Base-by-base conservation (phyloP, 768 basidiomycete species). In the Leccinum subgranulosum region DNA sequence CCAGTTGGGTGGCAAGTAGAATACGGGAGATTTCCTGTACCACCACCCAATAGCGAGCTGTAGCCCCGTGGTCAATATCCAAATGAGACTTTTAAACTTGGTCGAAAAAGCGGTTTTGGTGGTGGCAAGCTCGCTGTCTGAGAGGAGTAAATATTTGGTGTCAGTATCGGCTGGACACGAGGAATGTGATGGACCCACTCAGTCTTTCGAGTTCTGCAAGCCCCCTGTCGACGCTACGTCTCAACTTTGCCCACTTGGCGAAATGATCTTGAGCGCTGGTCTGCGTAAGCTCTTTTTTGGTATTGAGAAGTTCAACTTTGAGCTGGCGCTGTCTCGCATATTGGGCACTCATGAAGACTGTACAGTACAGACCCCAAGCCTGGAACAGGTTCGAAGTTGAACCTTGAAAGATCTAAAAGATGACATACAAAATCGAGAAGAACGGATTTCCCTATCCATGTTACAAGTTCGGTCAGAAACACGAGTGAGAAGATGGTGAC, bases 201-300 rank as follows among this genome's bases (percentile, higher is more conserved):
- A 94, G 80, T 72, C 87, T 89, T 77, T 98, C 95, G 4, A 98
- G 79, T 55, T 99, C 94, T 41, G 85, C 83, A 17, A 97, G 73
- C 19, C 89, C 92, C 74, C 96, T 98, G 76, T 98, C 96, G 47
- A 98, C 84, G 64, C 83, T 92, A 63, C 97, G 76, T 65, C 90
- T 77, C 68, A 98, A 75, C 76, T 94, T 94, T 49, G 96, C 96
- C 96, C 97, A 98, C 75, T 94, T 98, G 19, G 94, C 92, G 70
- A 99, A 99, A 68, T 98, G 92, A 68, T 98, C 95, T 70, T 98
- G 97, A 17, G 94, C 90, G 65, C 91, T 94, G 33, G 94, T 98
- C 69, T 86, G 85, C 60, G 88, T 72, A 3, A 98, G 84, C 69
- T 98, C 93, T 25, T 88, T 80, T 74, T 95, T 95, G 36, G 85